phyloP scores from a whole-genome alignment of 352 stramenopile genomes.

The Globisporangium cederbergense region DNA sequence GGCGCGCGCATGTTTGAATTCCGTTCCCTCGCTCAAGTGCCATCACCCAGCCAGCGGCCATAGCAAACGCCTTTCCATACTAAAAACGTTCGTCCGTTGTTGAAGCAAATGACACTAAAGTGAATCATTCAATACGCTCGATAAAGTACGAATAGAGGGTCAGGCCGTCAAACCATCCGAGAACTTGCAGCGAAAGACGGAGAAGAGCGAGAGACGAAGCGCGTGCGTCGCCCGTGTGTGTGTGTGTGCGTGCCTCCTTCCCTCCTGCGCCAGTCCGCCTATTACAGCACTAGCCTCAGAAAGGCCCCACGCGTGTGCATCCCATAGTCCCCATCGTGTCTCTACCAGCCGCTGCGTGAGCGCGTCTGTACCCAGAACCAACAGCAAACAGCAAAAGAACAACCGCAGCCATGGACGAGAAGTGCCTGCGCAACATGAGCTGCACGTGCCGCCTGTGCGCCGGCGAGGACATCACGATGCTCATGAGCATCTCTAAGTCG shows the following conservation, averaged over 20 bases:
- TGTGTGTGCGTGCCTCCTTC: no score
- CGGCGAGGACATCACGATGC: slow-evolving; percentile 71
- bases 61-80: no score
- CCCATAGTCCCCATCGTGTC: not conserved
- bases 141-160: slow-evolving; percentile 12
- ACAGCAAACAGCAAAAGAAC: not conserved
- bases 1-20: slow-evolving; percentile 12
- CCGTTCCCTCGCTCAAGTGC: not conserved
- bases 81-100: not conserved
- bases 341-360: not conserved
- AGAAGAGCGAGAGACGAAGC: not conserved
- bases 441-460: slow-evolving; percentile 82
- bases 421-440: slow-evolving; percentile 85
- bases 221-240: not conserved
- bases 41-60: no score
- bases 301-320: not conserved
- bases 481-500: slow-evolving; percentile 76
- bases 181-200: slow-evolving; percentile 6
- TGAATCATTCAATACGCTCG: not conserved
- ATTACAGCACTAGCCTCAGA: not conserved
- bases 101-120: slow-evolving; percentile 5
- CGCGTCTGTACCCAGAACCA: not conserved
- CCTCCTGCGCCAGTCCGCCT: not conserved
- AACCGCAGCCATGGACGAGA: slow-evolving; percentile 52
- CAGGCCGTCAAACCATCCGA: not conserved